A percentile compares a stretch with the other conserved stretches of the same genome.
phyloP scores from a whole-genome alignment of 305 asterid genomes.

The Plantago coronopus region DNA sequence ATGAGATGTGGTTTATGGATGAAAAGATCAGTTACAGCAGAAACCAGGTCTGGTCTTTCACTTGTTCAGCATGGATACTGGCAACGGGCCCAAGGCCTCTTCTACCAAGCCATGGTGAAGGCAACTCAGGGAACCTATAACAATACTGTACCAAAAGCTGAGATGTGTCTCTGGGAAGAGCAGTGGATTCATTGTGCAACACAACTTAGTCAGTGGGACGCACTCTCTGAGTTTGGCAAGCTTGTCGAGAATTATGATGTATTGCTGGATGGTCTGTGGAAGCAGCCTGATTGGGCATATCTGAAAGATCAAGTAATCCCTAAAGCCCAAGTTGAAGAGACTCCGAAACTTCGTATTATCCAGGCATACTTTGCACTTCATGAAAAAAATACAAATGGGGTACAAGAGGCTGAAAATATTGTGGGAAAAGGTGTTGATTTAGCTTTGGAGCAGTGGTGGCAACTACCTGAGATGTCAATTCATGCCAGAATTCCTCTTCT shows the following conservation, averaged over 20 bases:
- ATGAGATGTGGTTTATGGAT: conserved; percentile 99
- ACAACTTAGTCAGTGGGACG: conserved; percentile 99
- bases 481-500: conserved; percentile 92
- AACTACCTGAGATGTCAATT: conserved; percentile 97
- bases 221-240: conserved; percentile 90
- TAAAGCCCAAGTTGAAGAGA: conserved; percentile 97
- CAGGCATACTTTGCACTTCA: conserved; percentile 98
- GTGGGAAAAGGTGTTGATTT: conserved; percentile 97
- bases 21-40: conserved; percentile 87
- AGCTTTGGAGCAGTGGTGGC: conserved; percentile 99
- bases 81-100: conserved; percentile 96
- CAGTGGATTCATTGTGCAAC: conserved; percentile 96
- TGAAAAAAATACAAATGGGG: conserved; percentile 89
- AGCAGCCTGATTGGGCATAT: conserved; percentile 98
- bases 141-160: conserved; percentile 97
- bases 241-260: conserved; percentile 90
- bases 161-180: conserved; percentile 99
- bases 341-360: conserved; percentile 91
- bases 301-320: conserved; percentile 91
- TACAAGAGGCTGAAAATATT: conserved; percentile 84
- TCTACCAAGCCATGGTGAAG: conserved; percentile 97
- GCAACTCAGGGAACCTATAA: conserved; percentile 99
- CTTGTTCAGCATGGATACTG: conserved; percentile 99
- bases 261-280: conserved; percentile 95
- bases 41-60: conserved; percentile 95